Conservation (phyloP, 1,139 yeast species). For the Ogataea hybrid region DNA sequence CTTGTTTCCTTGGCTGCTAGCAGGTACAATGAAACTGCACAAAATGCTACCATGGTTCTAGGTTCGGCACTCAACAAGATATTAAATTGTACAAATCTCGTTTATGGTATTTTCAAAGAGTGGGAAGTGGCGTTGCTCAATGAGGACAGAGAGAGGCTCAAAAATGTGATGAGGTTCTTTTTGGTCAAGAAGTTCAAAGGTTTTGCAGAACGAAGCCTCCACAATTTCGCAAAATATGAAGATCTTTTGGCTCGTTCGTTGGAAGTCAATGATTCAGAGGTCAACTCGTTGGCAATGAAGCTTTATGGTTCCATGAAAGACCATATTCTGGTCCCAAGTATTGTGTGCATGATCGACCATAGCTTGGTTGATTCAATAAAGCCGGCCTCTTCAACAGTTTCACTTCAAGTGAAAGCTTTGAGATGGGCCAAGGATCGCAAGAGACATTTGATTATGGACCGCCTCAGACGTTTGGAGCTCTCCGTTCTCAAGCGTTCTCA, state of each 20-base stretch:
- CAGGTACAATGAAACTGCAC: conserved; percentile 65
- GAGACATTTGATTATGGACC: conserved; percentile 41
- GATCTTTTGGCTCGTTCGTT: conserved; percentile 42
- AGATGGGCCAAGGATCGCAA: conserved; percentile 58
- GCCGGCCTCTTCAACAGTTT: conserved; percentile 58
- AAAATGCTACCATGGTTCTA: conserved; percentile 69
- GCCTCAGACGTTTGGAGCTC: conserved; percentile 45
- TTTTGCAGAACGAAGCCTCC: conserved; percentile 26
- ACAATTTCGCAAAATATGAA: conserved; percentile 27
- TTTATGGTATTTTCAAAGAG: conserved; percentile 51
- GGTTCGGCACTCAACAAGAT: conserved; percentile 72
- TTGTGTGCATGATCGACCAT: conserved; percentile 53
- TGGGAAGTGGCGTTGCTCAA: conserved; percentile 52
- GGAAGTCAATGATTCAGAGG: conserved; percentile 55
- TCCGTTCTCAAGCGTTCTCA: conserved; percentile 38
- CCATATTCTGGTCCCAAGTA: conserved; percentile 55
- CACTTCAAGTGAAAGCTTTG: conserved; percentile 54
- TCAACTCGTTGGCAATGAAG: conserved; percentile 49
- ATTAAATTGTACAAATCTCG: conserved; percentile 60
- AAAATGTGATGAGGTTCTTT: conserved; percentile 65
- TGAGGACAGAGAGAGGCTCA: conserved; percentile 56
- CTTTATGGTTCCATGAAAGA: conserved; percentile 47
- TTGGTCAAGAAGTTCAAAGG: conserved; percentile 48
- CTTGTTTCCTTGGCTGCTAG: conserved; percentile 70
- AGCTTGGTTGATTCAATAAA: conserved; percentile 48